These are phyloP conservation scores for Flaveria sonorensis DNA, from an alignment of 129 eudicot genomes.

Conservation along the genomic window DNA sequence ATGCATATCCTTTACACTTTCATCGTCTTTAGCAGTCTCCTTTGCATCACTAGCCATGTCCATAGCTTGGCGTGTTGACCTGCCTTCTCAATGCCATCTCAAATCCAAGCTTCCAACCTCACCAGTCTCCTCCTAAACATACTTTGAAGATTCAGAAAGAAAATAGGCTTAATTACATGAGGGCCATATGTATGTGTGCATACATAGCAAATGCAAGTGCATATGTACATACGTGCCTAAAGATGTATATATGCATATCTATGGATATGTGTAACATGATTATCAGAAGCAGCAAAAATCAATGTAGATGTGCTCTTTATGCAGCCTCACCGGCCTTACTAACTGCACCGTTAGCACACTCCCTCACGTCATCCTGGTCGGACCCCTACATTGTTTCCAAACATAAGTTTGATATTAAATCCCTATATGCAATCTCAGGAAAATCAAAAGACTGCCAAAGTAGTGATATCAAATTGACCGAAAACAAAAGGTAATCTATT, in stretches of 20 bases:
- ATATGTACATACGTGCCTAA: background rate
- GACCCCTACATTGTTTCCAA: constrained; percentile 30
- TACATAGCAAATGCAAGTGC: too few species aligned
- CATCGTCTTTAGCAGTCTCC: constrained; percentile 24
- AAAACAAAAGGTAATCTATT: background rate
- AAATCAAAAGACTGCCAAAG: background rate
- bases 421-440: background rate
- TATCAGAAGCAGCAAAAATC: constrained; percentile 47
- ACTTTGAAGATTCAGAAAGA: constrained; percentile 46
- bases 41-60: constrained; percentile 32
- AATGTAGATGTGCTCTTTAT: constrained; percentile 39
- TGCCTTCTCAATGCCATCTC: constrained; percentile 40
- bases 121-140: constrained; percentile 44
- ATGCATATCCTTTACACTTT: constrained; percentile 28
- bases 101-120: constrained; percentile 34
- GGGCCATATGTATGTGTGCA: background rate
- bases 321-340: constrained; percentile 45
- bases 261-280: background rate
- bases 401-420: background rate
- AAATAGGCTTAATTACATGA: background rate
- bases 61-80: constrained; percentile 30
- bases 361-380: constrained; percentile 36
- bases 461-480: background rate
- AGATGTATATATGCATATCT: constrained; percentile 2
- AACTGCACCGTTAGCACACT: constrained; percentile 28